These are phyloP conservation scores for Suillus lakei DNA, from an alignment of 768 basidiomycete species.

Conservation along the genomic window DNA sequence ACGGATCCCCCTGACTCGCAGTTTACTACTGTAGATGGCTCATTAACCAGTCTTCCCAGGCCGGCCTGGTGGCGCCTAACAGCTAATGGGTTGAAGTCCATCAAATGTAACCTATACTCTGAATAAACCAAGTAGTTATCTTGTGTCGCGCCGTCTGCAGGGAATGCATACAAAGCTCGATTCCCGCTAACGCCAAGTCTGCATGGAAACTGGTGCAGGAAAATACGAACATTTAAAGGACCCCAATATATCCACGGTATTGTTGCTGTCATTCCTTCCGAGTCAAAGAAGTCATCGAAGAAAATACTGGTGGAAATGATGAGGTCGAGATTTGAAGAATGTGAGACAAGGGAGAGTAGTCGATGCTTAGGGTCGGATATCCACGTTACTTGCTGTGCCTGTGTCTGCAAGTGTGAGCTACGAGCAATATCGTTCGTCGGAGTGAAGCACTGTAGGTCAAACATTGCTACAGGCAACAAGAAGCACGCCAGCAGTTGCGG, in stretches of 20 bases:
- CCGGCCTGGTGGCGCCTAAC: neutral
- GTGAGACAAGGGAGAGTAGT: neutral
- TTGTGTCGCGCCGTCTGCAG: neutral
- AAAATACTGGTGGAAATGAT: neutral
- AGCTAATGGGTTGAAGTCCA: slow-evolving; percentile 4
- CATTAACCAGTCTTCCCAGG: neutral
- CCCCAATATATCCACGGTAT: neutral
- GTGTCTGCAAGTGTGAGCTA: neutral
- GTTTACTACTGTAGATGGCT: neutral
- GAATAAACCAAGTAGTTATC: neutral
- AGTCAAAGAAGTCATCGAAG: neutral
- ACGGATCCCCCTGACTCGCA: neutral
- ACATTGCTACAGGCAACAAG: neutral
- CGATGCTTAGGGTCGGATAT: neutral
- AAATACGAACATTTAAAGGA: slow-evolving; percentile 1
- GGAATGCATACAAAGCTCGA: neutral
- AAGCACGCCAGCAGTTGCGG: neutral
- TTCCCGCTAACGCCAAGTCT: neutral
- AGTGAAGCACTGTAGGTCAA: neutral
- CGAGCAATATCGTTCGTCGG: neutral
- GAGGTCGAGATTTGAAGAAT: neutral
- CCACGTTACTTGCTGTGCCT: neutral
- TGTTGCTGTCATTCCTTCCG: neutral
- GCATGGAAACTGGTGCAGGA: neutral
- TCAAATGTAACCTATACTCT: neutral